Percentiles rank a stretch among this genome's conserved stretches.
phyloP scores from a whole-genome alignment of 2,329 filamentous ascomycete genomes.

The Fusarium piperis region DNA sequence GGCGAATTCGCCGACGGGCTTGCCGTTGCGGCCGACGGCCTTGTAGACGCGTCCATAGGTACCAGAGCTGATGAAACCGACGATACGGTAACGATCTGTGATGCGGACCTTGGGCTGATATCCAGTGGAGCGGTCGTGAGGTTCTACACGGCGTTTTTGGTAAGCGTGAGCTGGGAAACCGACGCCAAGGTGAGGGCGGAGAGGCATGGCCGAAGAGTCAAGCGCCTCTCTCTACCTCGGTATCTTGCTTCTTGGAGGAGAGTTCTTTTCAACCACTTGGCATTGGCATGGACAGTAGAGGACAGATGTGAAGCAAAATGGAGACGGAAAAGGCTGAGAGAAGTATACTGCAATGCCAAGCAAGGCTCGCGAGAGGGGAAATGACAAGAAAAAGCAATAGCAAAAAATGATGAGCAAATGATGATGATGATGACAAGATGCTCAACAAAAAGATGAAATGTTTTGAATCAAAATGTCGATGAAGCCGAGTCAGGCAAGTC shows the following conservation, averaged over 20 bases:
- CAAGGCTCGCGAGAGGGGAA: not conserved
- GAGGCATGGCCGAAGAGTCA: conserved; percentile 44
- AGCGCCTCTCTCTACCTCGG: not conserved
- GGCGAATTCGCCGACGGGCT: conserved; percentile 79
- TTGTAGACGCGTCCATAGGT: conserved; percentile 99
- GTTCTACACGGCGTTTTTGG: conserved; percentile 57
- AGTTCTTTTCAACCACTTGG: conserved; percentile 30
- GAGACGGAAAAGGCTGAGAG: too few relatives aligned
- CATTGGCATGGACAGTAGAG: conserved; percentile 23
- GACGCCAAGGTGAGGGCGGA: conserved; percentile 46
- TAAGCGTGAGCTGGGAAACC: conserved; percentile 42
- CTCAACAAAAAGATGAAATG: conserved; percentile 3
- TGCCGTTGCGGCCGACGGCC: conserved; percentile 72
- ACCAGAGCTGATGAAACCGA: conserved; percentile 97
- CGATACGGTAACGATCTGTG: conserved; percentile 92
- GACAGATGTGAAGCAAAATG: not conserved
- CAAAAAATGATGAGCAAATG: conserved; percentile 3
- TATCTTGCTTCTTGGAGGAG: not conserved
- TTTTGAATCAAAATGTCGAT: conserved; percentile 4
- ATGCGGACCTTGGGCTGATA: conserved; percentile 87
- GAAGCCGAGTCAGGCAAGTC: conserved; percentile 21
- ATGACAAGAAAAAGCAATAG: not conserved
- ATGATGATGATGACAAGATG: conserved; percentile 9
- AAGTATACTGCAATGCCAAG: not conserved
- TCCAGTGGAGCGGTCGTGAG: conserved; percentile 60